Evolutionary conservation across 2,329 filamentous ascomycete species (phyloP), one percentile per base, ranked within the genome.

Genomic region (Paecilomyces sp.): DNA sequence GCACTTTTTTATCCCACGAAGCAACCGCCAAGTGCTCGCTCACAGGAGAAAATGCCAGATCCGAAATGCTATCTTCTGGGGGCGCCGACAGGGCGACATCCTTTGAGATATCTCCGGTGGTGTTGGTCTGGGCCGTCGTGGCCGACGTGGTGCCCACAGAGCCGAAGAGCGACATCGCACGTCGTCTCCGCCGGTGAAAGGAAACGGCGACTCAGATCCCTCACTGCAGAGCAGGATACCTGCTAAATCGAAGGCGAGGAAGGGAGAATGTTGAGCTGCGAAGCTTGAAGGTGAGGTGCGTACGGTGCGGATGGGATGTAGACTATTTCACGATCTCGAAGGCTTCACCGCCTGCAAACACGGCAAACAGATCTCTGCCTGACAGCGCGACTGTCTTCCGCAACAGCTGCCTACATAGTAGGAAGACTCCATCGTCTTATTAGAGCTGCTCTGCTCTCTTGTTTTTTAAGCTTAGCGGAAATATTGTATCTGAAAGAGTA

Each of bases 1-100:
- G 89, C 64, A 97, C 91, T 75, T 96, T 96, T 80, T 95, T 96
- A 78, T 99, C 94, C 94, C 94, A 99, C 68, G 91, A 96, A 55
- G 91, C 82, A 36, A 97, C 90, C 25, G 93, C 92, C 18, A 99
- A 82, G 72, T 95, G 89, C 68, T 97, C 91, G 65, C 79, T 83
- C 57, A 82, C 82, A 1, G 88, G 86, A 13, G 89, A 92, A 79
- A 97, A 99, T 55, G 86, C 81, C 61, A 99, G 83, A 72, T 92
- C 91, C 36, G 92, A 92, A 70, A 97, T 89, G 75, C 89, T 90
- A 77, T 99, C 94, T 66, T 91, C 88, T 24, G 94, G 94, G 13
- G 90, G 89, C 64, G 88, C 84, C 61, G 80, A 83, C 59, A 99
- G 81, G 58, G 88, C 83, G 58, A 97, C 86, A 76, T 99, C 94